Percentiles rank a stretch among this genome's conserved stretches.
Conservation (phyloP, 73 alveolate genomes). For the Effrenium voratum region DNA sequence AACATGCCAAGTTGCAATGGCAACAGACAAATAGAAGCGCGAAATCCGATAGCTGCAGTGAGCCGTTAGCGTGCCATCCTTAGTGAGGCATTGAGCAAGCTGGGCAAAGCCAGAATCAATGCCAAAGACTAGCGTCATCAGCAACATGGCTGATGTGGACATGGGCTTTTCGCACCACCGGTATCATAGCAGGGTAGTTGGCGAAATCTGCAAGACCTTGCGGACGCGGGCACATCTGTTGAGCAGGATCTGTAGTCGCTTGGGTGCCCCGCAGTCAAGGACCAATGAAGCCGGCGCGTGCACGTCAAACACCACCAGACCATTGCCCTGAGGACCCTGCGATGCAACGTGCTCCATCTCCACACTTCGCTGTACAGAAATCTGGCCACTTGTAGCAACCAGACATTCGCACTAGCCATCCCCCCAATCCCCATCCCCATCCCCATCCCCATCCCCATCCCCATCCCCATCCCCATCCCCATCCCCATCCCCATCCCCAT, state of each 20-base stretch:
- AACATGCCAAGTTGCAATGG: not conserved
- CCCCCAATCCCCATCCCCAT: not conserved
- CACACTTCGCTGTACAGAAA: not conserved
- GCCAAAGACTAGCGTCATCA: slow-evolving; percentile 8
- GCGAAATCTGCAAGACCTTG: slow-evolving; percentile 73
- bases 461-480: no score
- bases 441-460: not conserved
- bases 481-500: no score
- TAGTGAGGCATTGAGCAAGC: not conserved
- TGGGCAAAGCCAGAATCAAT: not conserved
- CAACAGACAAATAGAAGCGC: slow-evolving; percentile 28
- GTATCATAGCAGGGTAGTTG: slow-evolving; percentile 75
- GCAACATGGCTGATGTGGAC: slow-evolving; percentile 86
- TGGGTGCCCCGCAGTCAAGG: not conserved
- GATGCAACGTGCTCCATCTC: not conserved
- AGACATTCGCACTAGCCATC: not conserved
- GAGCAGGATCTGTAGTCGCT: not conserved
- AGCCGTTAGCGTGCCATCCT: slow-evolving; percentile 78
- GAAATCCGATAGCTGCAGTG: slow-evolving; percentile 91
- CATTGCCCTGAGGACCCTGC: slow-evolving; percentile 87
- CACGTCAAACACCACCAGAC: slow-evolving; percentile 73
- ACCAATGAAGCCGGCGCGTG: slow-evolving; percentile 66
- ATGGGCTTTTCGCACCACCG: slow-evolving; percentile 77
- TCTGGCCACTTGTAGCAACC: not conserved
- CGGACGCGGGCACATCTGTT: not conserved